Evolutionary conservation across 2,329 filamentous ascomycete species (phyloP).

Genomic region (Trichoderma sp.): DNA sequence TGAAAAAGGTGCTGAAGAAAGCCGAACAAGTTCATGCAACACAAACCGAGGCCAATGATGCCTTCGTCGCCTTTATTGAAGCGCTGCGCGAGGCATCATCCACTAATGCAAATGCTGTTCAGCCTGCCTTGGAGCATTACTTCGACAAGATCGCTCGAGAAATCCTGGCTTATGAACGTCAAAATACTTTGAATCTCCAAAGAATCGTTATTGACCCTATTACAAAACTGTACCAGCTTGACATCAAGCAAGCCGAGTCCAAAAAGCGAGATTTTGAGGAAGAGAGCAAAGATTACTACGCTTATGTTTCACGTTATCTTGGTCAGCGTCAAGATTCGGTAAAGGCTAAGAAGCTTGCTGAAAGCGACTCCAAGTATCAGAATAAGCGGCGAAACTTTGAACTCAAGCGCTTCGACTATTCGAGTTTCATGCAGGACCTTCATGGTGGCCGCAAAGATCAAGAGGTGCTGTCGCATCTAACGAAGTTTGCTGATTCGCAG

Average conservation of each 20-base stretch:
- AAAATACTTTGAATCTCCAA: constrained; percentile 83
- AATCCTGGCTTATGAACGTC: constrained; percentile 83
- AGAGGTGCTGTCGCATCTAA: constrained; percentile 91
- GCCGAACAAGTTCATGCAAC: constrained; percentile 86
- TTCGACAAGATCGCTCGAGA: constrained; percentile 96
- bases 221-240: constrained; percentile 85
- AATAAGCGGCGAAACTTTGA: constrained; percentile 92
- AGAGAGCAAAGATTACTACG: constrained; percentile 98
- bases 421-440: constrained; percentile 98
- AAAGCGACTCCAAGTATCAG: constrained; percentile 96
- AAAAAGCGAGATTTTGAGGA: constrained; percentile 99
- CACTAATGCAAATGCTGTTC: constrained; percentile 95
- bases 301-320: constrained; percentile 92
- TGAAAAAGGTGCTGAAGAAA: constrained; percentile 94
- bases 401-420: constrained; percentile 97
- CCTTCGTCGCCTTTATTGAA: constrained; percentile 80
- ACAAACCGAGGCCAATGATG: constrained; percentile 83
- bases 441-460: constrained; percentile 98
- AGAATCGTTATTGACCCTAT: constrained; percentile 95
- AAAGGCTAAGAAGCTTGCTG: constrained; percentile 94
- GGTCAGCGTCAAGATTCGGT: constrained; percentile 93
- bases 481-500: constrained; percentile 90
- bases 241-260: constrained; percentile 95
- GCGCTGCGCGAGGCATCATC: constrained; percentile 83
- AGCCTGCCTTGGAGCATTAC: constrained; percentile 95